phyloP scores from a whole-genome alignment of 768 basidiomycete species.

The Leccinum boreale region DNA sequence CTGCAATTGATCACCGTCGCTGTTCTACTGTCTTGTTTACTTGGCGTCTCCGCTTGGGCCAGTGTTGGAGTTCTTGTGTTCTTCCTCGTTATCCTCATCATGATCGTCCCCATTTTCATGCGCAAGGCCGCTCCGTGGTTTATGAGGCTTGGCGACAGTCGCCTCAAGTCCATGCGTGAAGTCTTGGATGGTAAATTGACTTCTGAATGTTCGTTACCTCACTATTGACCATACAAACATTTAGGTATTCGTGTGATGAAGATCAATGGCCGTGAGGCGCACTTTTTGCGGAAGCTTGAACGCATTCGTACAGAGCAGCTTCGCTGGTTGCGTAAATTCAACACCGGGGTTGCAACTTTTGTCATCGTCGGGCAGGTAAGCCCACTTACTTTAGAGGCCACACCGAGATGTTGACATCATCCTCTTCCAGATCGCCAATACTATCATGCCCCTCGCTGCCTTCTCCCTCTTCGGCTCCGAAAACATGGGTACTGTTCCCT shows the following conservation, averaged over 20 bases:
- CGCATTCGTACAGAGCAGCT: constrained; percentile 25
- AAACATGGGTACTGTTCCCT: constrained; percentile 20
- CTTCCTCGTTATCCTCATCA: constrained; percentile 24
- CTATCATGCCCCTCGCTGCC: constrained; percentile 30
- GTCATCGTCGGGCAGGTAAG: constrained; percentile 25
- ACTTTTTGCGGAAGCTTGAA: constrained; percentile 22
- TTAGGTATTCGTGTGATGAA: constrained; percentile 27
- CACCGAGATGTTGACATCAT: constrained; percentile 2
- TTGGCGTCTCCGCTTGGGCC: constrained; percentile 29
- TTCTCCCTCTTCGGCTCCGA: constrained; percentile 29
- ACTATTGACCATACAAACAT: background rate
- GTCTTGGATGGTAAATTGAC: constrained; percentile 22
- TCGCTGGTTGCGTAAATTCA: constrained; percentile 24
- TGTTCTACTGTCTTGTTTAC: constrained; percentile 23
- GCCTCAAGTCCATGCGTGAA: constrained; percentile 28
- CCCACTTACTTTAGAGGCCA: background rate
- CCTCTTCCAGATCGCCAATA: constrained; percentile 21
- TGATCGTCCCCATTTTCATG: constrained; percentile 32
- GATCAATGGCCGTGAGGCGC: constrained; percentile 26
- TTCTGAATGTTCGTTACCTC: background rate
- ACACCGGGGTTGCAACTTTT: constrained; percentile 21
- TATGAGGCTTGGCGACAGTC: constrained; percentile 26
- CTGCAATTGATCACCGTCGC: constrained; percentile 23
- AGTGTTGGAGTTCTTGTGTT: constrained; percentile 26
- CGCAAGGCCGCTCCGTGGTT: constrained; percentile 29